A percentile compares a stretch with the other conserved stretches of the same genome.
These are phyloP conservation scores for Candida silvicultrix DNA, from an alignment of 805 yeast species.

Conservation along the genomic window DNA sequence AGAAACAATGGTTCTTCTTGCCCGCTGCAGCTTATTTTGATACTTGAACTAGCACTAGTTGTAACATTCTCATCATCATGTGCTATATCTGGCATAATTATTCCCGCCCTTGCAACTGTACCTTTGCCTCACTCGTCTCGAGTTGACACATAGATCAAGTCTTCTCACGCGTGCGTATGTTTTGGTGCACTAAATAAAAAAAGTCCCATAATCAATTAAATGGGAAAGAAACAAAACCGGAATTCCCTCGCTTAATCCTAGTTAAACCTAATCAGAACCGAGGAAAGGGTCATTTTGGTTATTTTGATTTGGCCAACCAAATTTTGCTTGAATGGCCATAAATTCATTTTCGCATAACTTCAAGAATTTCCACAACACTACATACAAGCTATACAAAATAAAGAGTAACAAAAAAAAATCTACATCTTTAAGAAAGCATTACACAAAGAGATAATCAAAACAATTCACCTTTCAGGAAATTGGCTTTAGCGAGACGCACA, in stretches of 20 bases:
- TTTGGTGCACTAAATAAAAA: too few species aligned
- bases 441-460: not conserved
- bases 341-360: not conserved
- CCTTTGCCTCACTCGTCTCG: too few species aligned
- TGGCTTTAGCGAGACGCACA: not conserved
- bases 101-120: not conserved
- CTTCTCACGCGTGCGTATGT: too few species aligned
- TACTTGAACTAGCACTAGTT: not conserved
- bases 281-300: not conserved
- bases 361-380: not conserved
- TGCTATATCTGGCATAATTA: not conserved
- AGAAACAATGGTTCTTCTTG: not conserved
- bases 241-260: not conserved
- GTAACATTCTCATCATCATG: not conserved
- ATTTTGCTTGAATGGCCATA: not conserved
- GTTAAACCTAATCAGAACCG: too few species aligned
- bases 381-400: not conserved
- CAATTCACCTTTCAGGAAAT: not conserved
- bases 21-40: not conserved
- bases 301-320: not conserved
- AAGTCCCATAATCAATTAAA: too few species aligned
- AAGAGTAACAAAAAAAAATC: not conserved
- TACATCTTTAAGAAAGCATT: not conserved
- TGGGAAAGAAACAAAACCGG: too few species aligned
- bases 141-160: too few species aligned